Percentiles rank a stretch among this genome's conserved stretches.
Evolutionary conservation across 305 asterid genomes (phyloP).

Genomic region (Fraxinus latifolia): DNA sequence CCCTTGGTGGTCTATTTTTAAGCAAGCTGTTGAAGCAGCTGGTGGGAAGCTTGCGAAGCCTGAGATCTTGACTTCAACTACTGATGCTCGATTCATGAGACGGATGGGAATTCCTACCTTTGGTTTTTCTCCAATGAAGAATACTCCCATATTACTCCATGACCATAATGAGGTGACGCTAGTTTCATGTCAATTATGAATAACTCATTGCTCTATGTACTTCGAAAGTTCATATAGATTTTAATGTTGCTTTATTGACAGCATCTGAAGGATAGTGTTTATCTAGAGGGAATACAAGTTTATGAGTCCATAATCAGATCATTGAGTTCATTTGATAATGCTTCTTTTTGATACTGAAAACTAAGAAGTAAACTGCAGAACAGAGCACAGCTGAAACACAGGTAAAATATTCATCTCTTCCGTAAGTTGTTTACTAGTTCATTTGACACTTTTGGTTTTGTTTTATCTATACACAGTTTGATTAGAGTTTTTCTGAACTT

Average conservation of each 20-base stretch:
- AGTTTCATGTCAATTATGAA: slow-evolving; percentile 1
- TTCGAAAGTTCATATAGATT: slow-evolving; percentile 8
- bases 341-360: slow-evolving; percentile 13
- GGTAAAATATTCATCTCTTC: slow-evolving; percentile 23
- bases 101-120: slow-evolving; percentile 71
- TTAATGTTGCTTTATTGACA: slow-evolving; percentile 30
- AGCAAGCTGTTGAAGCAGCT: slow-evolving; percentile 60
- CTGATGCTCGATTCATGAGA: slow-evolving; percentile 82
- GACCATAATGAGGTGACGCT: slow-evolving; percentile 82
- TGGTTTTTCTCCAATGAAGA: slow-evolving; percentile 95
- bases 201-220: background rate
- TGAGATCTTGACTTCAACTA: slow-evolving; percentile 77
- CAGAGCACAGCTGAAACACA: slow-evolving; percentile 7
- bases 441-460: background rate
- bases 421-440: background rate
- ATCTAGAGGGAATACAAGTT: slow-evolving; percentile 71
- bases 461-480: background rate
- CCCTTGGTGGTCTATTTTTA: slow-evolving; percentile 83
- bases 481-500: background rate
- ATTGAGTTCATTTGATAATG: slow-evolving; percentile 56
- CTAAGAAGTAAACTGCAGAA: background rate
- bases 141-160: slow-evolving; percentile 83
- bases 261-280: slow-evolving; percentile 66
- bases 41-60: slow-evolving; percentile 86
- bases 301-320: slow-evolving; percentile 71